Evolutionary conservation across 2,329 filamentous ascomycete species (phyloP), one percentile per base, ranked within the genome.

Genomic region (Colletotrichum musicola): DNA sequence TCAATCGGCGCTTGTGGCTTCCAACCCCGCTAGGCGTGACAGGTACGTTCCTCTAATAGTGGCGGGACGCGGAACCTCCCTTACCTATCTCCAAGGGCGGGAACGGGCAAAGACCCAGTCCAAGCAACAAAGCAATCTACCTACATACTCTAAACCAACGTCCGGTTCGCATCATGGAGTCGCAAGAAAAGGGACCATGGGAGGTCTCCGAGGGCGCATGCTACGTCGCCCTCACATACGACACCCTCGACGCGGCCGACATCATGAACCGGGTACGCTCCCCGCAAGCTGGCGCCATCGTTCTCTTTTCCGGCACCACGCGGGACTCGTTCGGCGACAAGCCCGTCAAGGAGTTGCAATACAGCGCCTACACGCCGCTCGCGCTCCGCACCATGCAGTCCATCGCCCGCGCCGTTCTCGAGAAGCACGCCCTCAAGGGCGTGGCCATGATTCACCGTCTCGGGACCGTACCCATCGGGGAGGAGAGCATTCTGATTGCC

Each of bases 401-500:
- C 20, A 93, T 96, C 73, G 89, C 89, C 47, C 80, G 83, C 6
- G 78, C 83, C 4, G 80, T 95, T 4, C 79, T 81, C 16, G 75
- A 80, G 12, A 89, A 89, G 72, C 90, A 97, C 77, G 81, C 79
- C 1, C 86, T 97, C 18, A 87, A 88, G 44, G 92, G 89, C 7
- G 89, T 98, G 67, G 90, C 92, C 57, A 92, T 98, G 78, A 85
- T 92, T 14, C 96, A 98, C 81, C 89, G 95, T 4, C 85, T 98
- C 4, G 96, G 96, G 0, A 86, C 89, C 20, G 95, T 98, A 16
- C 93, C 93, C 3, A 91, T 98, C 63, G 92, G 90, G n/a, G 93
- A 98, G 80, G 95, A 98, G 81, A 97, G 93, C 77, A 95, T 99
- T 70, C 82, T 97, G 63, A 94, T 98, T 74, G 93, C 93, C 1